A percentile compares a stretch with the other conserved stretches of the same genome.
phyloP scores from a whole-genome alignment of 108 stramenopile species.

The Asterionellopsis glacialis region DNA sequence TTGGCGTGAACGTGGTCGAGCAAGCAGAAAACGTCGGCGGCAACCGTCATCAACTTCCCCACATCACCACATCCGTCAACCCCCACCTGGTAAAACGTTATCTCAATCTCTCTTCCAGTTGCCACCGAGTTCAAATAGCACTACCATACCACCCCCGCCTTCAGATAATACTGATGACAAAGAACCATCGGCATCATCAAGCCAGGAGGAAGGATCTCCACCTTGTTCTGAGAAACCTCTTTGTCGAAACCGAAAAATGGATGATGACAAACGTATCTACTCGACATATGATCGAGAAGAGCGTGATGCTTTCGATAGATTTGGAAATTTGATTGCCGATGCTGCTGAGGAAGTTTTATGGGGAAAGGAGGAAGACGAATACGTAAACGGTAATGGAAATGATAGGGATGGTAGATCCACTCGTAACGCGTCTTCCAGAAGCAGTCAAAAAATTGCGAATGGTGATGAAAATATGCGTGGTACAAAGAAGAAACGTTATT shows the following conservation, averaged over 20 bases:
- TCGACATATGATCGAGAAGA: not conserved
- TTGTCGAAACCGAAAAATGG: not conserved
- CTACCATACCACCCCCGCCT: not conserved
- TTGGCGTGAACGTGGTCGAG: no score
- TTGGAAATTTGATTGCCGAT: constrained; percentile 24
- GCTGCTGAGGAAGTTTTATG: constrained; percentile 27
- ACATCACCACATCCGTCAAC: no score
- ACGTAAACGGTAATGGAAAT: not conserved
- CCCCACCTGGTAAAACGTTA: no score
- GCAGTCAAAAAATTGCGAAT: no score
- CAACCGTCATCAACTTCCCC: no score
- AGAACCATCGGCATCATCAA: not conserved
- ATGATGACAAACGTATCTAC: not conserved
- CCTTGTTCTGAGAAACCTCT: no score
- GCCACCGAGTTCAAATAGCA: no score
- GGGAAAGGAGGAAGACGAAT: constrained; percentile 11
- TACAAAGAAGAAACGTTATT: constrained; percentile 7
- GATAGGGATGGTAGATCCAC: not conserved
- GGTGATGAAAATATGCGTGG: not conserved
- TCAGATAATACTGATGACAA: not conserved
- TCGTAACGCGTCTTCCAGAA: no score
- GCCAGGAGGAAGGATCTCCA: not conserved
- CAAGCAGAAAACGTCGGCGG: no score
- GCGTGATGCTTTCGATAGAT: constrained; percentile 20
- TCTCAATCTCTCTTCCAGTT: no score